Evolutionary conservation across 345 rosid genomes (phyloP).

Genomic region (Populus tremula): DNA sequence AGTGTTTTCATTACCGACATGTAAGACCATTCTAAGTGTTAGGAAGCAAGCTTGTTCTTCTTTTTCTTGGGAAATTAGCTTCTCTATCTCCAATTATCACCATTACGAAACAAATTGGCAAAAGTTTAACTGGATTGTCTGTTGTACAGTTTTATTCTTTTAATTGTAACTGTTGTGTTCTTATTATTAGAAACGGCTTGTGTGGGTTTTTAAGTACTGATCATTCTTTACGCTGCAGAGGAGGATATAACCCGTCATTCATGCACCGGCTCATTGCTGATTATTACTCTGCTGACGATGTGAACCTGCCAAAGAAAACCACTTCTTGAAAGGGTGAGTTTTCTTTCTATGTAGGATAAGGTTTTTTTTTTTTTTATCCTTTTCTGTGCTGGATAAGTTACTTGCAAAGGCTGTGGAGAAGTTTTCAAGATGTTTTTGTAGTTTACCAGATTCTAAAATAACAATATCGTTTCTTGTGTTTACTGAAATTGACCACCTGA

Average conservation of each 20-base stretch:
- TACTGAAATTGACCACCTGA: neutral
- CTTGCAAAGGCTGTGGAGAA: neutral
- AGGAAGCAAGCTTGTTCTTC: neutral
- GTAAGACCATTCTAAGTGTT: conserved; percentile 38
- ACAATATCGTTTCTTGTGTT: neutral
- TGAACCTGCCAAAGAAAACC: neutral
- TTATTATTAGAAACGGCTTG: no score
- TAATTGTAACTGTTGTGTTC: no score
- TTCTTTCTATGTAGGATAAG: neutral
- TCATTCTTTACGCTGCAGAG: neutral
- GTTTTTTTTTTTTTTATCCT: neutral
- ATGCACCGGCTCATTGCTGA: neutral
- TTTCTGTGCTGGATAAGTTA: neutral
- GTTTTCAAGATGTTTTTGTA: neutral
- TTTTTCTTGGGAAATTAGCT: neutral
- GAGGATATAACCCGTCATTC: neutral
- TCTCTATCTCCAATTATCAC: neutral
- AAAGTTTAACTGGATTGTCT: neutral
- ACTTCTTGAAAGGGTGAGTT: neutral
- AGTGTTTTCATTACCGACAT: conserved; percentile 84
- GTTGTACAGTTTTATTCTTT: neutral
- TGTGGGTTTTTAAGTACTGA: neutral
- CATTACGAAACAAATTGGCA: neutral
- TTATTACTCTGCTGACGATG: conserved; percentile 2
- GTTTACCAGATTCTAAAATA: neutral